Base-by-base conservation (phyloP, 75 land plant genomes). In the Pinus tabuliformis region DNA sequence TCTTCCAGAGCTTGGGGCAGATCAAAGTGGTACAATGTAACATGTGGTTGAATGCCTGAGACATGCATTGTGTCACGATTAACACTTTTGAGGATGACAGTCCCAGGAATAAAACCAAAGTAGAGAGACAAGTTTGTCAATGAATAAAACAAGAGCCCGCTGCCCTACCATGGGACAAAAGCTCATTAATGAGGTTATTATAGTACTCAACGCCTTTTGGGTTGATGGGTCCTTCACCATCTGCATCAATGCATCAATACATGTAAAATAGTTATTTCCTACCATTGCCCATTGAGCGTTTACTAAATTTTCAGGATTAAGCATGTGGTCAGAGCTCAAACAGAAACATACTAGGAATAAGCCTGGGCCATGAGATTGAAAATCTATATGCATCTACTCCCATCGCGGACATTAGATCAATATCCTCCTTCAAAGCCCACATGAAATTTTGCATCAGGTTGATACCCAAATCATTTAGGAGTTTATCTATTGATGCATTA, bases 1-100 rank as follows among this genome's bases (percentile, higher is more conserved):
- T 87, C 89, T 59, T 87, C 76, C 62, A 87, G 70, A 30, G 68
- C 72, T 79, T 86, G 89, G 6, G 89, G 89, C 42, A 84, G 71
- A 73, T 86, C 88, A 58, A 68, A 76, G 66, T 86, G 88, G 73
- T 77, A 64, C 4, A 87, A 73, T 0, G 77, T 73, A 14, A 87
- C 81, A 74, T 82, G 87, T 61, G 84, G 84, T 52, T 87, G 57
- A 54, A 87, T 82, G 62, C 89, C 89, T 65, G 57, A 0, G 39
- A 56, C 66, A 30, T 14, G 66, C 37, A 63, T 15, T 62, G 17
- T 26, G 61, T 59, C 36, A 63, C 15, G 18, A 26, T 63, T 63
- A 28, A 28, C 18, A 63, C 3, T 5, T 33, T 14, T 45, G 8
- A 45, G 52, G 52, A 45, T 45, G 54, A 49, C 9, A 49, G 54